Base-by-base conservation (phyloP, 1,284 basidiomycete genomes). In the Pholiota adiposa region DNA sequence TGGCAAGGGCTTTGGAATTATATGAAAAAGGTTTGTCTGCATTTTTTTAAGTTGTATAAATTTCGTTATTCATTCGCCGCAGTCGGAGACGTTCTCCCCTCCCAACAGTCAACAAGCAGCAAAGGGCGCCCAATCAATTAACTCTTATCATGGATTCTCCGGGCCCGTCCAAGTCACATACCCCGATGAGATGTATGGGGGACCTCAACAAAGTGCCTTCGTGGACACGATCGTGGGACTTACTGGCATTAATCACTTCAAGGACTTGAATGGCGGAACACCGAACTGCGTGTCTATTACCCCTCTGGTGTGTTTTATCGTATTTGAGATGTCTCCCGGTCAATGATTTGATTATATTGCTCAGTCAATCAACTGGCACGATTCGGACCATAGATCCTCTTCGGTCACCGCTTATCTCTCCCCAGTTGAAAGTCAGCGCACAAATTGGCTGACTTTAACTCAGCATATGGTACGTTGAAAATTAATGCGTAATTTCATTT, bases 281-380 rank as follows among this genome's bases (percentile, higher is more conserved):
- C 78, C 83, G 3, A 85, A 84, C 61, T 82, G 80, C 43, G 85
- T 87, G 0, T 81, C 83, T 0, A 81, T 83, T 59, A 82, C 81
- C 0, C 83, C 84, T 4, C 58, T 80, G 23, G 79, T 79, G 56
- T 41, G 75, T 29, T 18, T 31, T n/a, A 18, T 40, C 2, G 8
- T 8, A 6, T 5, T 34, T 27, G 27, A 44, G 7, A 27, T 38
- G 25, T n/a, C 18, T 31, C 23, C 18, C 27, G 25, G 38, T 19
- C n/a, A 38, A 51, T 14, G 31, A 34, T 44, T 16, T 29, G 25
- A 23, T 41, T 14, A 16, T 46, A 25, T 43, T 12, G 36, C 56
- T 3, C 56, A 76, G 75, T 72, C 63, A 21, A 70, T 76, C 19
- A 72, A 76, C 59, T 77, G 75, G 75, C 75, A 74, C 56, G 71